These are phyloP conservation scores for Podospora australis DNA, from an alignment of 495 filamentous ascomycete genomes.

Conservation along the genomic window DNA sequence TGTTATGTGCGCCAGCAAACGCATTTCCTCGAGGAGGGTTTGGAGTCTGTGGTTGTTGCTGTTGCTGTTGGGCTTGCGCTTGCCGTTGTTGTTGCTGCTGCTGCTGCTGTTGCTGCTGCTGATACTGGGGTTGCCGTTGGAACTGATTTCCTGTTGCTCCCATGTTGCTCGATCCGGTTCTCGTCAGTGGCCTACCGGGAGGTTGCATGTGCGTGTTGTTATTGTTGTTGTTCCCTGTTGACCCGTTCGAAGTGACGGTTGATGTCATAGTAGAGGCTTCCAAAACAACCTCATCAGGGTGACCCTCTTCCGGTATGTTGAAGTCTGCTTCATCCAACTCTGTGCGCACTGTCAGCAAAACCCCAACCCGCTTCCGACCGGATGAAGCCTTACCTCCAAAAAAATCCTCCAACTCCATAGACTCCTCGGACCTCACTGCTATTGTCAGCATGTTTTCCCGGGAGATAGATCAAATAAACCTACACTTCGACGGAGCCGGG, in stretches of 20 bases:
- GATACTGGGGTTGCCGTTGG: slow-evolving; percentile 29
- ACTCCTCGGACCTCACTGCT: slow-evolving; percentile 21
- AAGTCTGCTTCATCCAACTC: slow-evolving; percentile 75
- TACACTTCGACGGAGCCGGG: slow-evolving; percentile 7
- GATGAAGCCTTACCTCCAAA: no score
- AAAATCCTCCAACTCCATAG: slow-evolving; percentile 57
- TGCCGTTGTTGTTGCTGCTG: slow-evolving; percentile 20
- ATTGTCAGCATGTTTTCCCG: not conserved
- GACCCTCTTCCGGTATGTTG: slow-evolving; percentile 47
- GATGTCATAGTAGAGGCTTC: slow-evolving; percentile 9
- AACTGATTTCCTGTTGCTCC: slow-evolving; percentile 18
- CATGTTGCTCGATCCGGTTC: slow-evolving; percentile 22
- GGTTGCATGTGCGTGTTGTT: slow-evolving; percentile 29
- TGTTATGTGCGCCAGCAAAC: slow-evolving; percentile 14
- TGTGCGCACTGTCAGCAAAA: no score
- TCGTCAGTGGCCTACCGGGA: slow-evolving; percentile 23
- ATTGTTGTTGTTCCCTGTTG: slow-evolving; percentile 7
- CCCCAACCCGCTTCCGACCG: no score
- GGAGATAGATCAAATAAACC: no score
- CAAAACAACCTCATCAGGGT: slow-evolving; percentile 58
- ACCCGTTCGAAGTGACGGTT: not conserved
- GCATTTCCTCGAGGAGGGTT: not conserved
- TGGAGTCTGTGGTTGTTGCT: not conserved
- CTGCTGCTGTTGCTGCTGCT: slow-evolving; percentile 36
- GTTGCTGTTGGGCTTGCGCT: no score